phyloP scores from a whole-genome alignment of 768 basidiomycete species.

The Hydnomerulius pinastri region DNA sequence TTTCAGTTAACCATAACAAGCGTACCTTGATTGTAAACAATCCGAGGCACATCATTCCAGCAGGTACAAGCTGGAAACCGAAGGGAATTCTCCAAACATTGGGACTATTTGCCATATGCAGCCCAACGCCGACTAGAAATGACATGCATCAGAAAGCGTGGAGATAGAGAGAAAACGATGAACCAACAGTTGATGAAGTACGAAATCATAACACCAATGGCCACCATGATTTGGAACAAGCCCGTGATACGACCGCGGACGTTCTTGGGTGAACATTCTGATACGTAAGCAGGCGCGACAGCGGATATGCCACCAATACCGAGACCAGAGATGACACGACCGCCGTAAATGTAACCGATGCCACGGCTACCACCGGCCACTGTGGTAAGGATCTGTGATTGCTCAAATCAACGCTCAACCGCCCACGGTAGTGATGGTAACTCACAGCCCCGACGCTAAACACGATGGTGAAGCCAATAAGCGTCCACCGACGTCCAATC shows the following conservation, averaged over 20 bases:
- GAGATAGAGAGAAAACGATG: constrained; percentile 3
- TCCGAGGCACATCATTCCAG: constrained; percentile 68
- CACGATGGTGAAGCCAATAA: constrained; percentile 60
- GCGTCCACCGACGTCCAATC: constrained; percentile 66
- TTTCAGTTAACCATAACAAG: constrained; percentile 10
- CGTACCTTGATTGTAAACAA: constrained; percentile 63
- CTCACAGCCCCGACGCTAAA: constrained; percentile 73
- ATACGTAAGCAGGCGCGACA: constrained; percentile 85
- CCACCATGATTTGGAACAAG: constrained; percentile 84
- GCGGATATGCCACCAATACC: constrained; percentile 84
- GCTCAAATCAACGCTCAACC: not conserved
- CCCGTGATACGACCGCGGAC: constrained; percentile 87
- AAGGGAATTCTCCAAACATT: constrained; percentile 73
- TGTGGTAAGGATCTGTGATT: constrained; percentile 65
- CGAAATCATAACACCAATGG: constrained; percentile 81
- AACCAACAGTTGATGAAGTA: constrained; percentile 78
- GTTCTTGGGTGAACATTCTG: constrained; percentile 85
- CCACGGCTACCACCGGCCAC: constrained; percentile 58
- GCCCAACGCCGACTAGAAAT: constrained; percentile 55
- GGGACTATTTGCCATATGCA: constrained; percentile 48
- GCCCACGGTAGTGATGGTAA: constrained; percentile 25
- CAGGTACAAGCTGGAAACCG: constrained; percentile 73
- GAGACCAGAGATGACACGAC: constrained; percentile 77
- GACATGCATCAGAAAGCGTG: constrained; percentile 2
- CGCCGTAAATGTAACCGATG: constrained; percentile 72